phyloP scores from a whole-genome alignment of 2,329 filamentous ascomycete genomes.

The Verticillium longisporum region DNA sequence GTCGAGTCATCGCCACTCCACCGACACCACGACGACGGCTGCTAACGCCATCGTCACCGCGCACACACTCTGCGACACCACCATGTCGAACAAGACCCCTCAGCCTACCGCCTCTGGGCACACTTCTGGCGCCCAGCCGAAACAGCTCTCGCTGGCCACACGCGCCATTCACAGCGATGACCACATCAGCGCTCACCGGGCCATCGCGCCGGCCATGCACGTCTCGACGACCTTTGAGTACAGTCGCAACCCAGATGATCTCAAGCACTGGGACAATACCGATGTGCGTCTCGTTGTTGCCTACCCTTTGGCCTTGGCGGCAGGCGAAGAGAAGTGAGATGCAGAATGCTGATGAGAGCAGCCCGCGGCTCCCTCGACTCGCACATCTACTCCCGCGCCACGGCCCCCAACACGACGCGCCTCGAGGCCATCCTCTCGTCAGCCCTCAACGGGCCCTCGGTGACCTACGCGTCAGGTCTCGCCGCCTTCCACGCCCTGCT shows the following conservation, averaged over 20 bases:
- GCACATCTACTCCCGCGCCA: slow-evolving; percentile 79
- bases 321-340: not conserved
- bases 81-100: not conserved
- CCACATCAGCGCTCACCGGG: slow-evolving; percentile 62
- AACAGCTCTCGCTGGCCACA: slow-evolving; percentile 54
- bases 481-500: slow-evolving; percentile 84
- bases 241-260: slow-evolving; percentile 57
- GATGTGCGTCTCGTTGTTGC: slow-evolving; percentile 39
- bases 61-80: not conserved
- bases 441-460: slow-evolving; percentile 59
- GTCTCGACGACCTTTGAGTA: slow-evolving; percentile 91
- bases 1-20: not conserved
- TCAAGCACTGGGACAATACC: slow-evolving; percentile 44
- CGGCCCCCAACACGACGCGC: slow-evolving; percentile 73
- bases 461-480: slow-evolving; percentile 81
- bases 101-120: not conserved
- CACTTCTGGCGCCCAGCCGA: slow-evolving; percentile 10
- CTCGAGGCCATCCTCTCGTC: slow-evolving; percentile 76
- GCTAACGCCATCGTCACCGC: no score
- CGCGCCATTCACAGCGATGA: slow-evolving; percentile 79
- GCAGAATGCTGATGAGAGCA: slow-evolving; percentile 18
- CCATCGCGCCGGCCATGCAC: slow-evolving; percentile 85
- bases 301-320: no score
- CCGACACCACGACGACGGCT: not conserved
- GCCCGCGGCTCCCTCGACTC: slow-evolving; percentile 47